Evolutionary conservation across 208 protist species (phyloP), one percentile per base, ranked within the genome.

Genomic region (Leishmania arabica): DNA sequence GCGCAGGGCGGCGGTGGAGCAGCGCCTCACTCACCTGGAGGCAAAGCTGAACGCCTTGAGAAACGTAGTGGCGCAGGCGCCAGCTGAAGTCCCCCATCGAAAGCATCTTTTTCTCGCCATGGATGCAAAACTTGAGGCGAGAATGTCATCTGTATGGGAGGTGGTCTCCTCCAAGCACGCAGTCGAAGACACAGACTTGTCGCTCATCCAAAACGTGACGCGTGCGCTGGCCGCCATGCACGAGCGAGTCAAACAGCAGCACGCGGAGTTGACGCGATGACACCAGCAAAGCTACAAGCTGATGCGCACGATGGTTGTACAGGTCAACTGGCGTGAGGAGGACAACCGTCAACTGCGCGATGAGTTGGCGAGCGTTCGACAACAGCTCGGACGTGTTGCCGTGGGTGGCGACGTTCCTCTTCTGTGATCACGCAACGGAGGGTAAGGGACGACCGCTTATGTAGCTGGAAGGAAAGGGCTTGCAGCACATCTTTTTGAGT

Each of bases 11-110:
- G 64, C 69, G 19, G 70, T 88, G 54, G 76, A 87, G 54, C 79
- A 84, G 56, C 84, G 86, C 3, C 81, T 89, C 47, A 71, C 56
- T 15, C 66, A 85, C 13, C 75, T 90, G 19, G 90, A 88, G 49
- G 80, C 79, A 31, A 90, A 85, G 69, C 37, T 93, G 68, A 85
- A 91, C 51, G 86, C 88, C 13, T 58, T 91, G 66, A 86, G 71
- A 15, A 88, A 91, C 70, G 70, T 87, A n/a, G 88, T 88, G 75
- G 45, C 74, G 47, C 80, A 84, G 69, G 70, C 75, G 58, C 80
- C 77, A 72, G 58, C 56, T 17, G 69, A 80, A 54, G 45, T 51
- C 34, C 11, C 70, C 15, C 62, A 66, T 47, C 69, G 34, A 31
- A 76, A 73, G n/a, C 51, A 72, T 49, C 68, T 80, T 2, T 77